Evolutionary conservation across 257 asterid species (phyloP), one percentile per base, ranked within the genome.

Genomic region (Eucommia ulmoides): DNA sequence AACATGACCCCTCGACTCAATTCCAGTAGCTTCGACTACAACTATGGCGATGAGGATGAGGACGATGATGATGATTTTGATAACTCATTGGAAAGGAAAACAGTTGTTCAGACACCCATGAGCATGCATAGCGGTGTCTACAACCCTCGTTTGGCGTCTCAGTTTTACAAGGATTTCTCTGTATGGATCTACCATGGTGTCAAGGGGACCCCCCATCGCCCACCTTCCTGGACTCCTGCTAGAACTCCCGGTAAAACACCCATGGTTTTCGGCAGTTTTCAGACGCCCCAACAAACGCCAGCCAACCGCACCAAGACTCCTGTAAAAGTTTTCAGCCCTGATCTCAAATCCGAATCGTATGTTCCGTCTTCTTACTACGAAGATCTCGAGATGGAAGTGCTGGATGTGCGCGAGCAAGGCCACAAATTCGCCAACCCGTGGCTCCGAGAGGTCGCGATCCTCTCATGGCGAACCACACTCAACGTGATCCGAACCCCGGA

Each of bases 161-260:
- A 82, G 15, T 80, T 86, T 77, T 86, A 86, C 71, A 86, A 72
- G 51, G 94, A 82, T 58, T 86, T 86, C 74, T 68, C 96, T 0
- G 75, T 72, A 4, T 86, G 92, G 96, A 20, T 86, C 23, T 86
- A 86, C 54, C 63, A 85, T 21, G 92, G 94, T 9, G 88, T 86
- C 52, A 74, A 57, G 20, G 80, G 88, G 53, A 77, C 96, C 16
- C 94, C 94, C 0, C 83, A 66, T 4, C 81, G 85, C 14, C 69
- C 85, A 46, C 93, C 93, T 8, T 73, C 96, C 0, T 82, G 96
- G 94, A 82, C 92, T 21, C 92, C 92, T 1, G 79, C 78, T 8
- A 69, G 55, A 25, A 76, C 86, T 6, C 89, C 84, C 0, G 73
- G 76, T 9, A 65, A 54, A 24, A 80, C 84, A 38, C 75, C 85